A percentile compares a stretch with the other conserved stretches of the same genome.
phyloP scores from a whole-genome alignment of 805 yeast species.

The Monosporozyma yasuniensis region DNA sequence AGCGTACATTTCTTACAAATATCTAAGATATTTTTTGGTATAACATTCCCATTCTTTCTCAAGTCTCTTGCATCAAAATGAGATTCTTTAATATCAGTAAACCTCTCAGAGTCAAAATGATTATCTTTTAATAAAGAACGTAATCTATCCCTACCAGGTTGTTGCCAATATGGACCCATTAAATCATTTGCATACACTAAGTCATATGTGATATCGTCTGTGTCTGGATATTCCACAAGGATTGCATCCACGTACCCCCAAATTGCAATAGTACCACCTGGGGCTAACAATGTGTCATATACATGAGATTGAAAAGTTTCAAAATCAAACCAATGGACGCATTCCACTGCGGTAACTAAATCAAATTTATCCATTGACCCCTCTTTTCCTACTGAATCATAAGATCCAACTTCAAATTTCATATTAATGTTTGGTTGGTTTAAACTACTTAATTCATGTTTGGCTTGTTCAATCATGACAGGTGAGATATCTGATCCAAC shows the following conservation, averaged over 20 bases:
- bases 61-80: slow-evolving; percentile 18
- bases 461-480: slow-evolving; percentile 46
- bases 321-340: slow-evolving; percentile 78
- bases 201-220: slow-evolving; percentile 45
- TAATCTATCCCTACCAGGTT: slow-evolving; percentile 62
- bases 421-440: slow-evolving; percentile 3
- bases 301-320: slow-evolving; percentile 43
- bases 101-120: slow-evolving; percentile 25
- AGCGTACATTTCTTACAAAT: slow-evolving; percentile 37
- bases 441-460: slow-evolving; percentile 13
- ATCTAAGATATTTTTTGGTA: slow-evolving; percentile 19
- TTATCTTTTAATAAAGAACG: slow-evolving; percentile 32
- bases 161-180: slow-evolving; percentile 70
- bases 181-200: slow-evolving; percentile 41
- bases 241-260: slow-evolving; percentile 78
- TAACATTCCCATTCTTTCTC: slow-evolving; percentile 4
- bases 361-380: slow-evolving; percentile 32
- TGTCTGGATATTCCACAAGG: slow-evolving; percentile 42
- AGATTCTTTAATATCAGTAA: slow-evolving; percentile 32
- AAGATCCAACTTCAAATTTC: slow-evolving; percentile 26
- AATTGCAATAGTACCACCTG: slow-evolving; percentile 59
- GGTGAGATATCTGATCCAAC: slow-evolving; percentile 57
- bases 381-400: slow-evolving; percentile 12
- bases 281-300: slow-evolving; percentile 41
- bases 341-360: slow-evolving; percentile 70